Evolutionary conservation across 352 stramenopile species (phyloP), one percentile per base, ranked within the genome.

Genomic region (Aphanomyces cochlioides): DNA sequence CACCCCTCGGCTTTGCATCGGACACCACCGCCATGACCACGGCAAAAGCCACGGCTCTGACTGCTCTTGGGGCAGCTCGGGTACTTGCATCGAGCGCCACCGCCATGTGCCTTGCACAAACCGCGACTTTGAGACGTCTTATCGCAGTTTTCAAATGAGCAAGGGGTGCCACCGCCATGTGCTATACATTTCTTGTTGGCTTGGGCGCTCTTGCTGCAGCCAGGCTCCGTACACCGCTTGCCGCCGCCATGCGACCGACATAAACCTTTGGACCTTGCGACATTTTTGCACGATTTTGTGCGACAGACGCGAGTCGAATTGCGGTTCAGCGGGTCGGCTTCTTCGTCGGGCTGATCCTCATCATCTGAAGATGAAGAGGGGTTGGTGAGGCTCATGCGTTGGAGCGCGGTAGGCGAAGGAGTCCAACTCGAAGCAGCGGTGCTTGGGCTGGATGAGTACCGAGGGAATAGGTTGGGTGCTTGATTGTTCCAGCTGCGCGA

Each of bases 121-220:
- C 87, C 87, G 13, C 87, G 79, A 36, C 85, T 93, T 76, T 95
- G 87, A 45, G 87, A 87, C 34, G 87, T 93, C 79, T 95, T 95
- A 63, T 95, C 84, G 48, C 87, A 95, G 63, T 93, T 83, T 10
- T 81, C 84, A 38, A 91, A 95, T 43, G 87, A 93, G 66, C 87
- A 95, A 34, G 85, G 87, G 5, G 85, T 95, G 56, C 87, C 87
- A 19, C 87, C 87, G 38, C 87, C 87, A 75, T 95, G 87, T 7
- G 85, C 85, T 40, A 95, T 95, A 69, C 87, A 95, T 73, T 95
- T 95, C 70, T 86, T 85, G 72, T 93, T 93, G 56, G 85, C 86
- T 77, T 95, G 85, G n/a, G 87, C 87, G 47, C 81, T 91, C 73
- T 95, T 95, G 75, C 90, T 92, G 73, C 87, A 95, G 56, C 83